These are phyloP conservation scores for Cutaneotrichosporon mucoides DNA, from an alignment of 1,284 basidiomycete genomes.

Conservation along the genomic window DNA sequence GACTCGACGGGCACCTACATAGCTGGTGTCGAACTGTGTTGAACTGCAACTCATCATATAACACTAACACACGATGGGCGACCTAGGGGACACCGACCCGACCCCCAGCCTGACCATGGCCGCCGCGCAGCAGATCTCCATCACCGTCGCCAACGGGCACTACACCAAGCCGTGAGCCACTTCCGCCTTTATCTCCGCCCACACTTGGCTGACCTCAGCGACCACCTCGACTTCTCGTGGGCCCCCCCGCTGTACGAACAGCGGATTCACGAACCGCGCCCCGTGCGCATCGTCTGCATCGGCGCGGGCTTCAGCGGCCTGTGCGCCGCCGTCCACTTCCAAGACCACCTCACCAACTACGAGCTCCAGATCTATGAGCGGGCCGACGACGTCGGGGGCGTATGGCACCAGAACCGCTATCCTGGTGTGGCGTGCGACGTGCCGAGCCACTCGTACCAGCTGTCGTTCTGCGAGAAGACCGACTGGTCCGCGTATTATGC, in stretches of 20 bases:
- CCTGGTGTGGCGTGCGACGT: conserved; percentile 36
- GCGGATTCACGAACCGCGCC: not conserved
- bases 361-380: conserved; percentile 13
- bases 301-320: conserved; percentile 16
- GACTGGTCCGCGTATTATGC: conserved; percentile 31
- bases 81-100: not conserved
- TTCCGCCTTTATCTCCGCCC: not conserved
- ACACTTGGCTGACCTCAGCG: not conserved
- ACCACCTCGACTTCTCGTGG: conserved; percentile 5
- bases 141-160: conserved; percentile 1
- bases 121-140: not conserved
- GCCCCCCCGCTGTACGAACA: conserved; percentile 13
- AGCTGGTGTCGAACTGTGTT: too few species aligned
- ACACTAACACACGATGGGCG: not conserved
- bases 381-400: conserved; percentile 10
- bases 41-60: not conserved
- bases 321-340: conserved; percentile 13
- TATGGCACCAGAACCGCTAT: conserved; percentile 27
- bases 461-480: conserved; percentile 25
- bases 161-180: conserved; percentile 1
- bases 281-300: conserved; percentile 7
- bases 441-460: conserved; percentile 32
- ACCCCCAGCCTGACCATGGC: not conserved
- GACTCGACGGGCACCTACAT: too few species aligned
- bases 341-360: conserved; percentile 6